Conservation (phyloP, 805 yeast genomes). For the Kazachstania psychrophila region DNA sequence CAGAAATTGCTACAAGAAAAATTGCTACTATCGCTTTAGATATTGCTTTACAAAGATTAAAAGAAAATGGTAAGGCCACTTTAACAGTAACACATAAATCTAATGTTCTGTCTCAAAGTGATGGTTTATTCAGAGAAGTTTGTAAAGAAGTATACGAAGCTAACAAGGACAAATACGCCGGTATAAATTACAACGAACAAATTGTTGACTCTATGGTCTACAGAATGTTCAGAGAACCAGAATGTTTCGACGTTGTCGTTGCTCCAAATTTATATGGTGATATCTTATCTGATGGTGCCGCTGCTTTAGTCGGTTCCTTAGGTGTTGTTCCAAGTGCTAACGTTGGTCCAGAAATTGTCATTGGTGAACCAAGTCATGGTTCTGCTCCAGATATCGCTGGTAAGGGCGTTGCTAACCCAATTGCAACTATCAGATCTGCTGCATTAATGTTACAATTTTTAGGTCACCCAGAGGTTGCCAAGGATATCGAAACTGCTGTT, state of each 20-base stretch:
- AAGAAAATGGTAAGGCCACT: constrained; percentile 52
- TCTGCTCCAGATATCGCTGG: constrained; percentile 99
- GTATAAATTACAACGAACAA: constrained; percentile 77
- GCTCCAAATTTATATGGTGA: constrained; percentile 99
- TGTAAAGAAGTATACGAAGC: constrained; percentile 38
- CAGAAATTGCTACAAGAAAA: constrained; percentile 75
- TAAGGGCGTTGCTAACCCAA: constrained; percentile 86
- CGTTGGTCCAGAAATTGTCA: constrained; percentile 91
- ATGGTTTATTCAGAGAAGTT: constrained; percentile 93
- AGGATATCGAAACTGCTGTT: constrained; percentile 86
- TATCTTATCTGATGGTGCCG: constrained; percentile 94
- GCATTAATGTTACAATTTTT: constrained; percentile 96
- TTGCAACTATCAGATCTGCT: constrained; percentile 95
- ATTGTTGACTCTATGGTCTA: constrained; percentile 99
- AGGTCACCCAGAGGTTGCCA: constrained; percentile 85
- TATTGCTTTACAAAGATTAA: constrained; percentile 84
- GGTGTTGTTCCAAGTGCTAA: constrained; percentile 98
- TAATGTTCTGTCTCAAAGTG: constrained; percentile 84
- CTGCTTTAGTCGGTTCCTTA: constrained; percentile 92
- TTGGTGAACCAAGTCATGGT: constrained; percentile 99
- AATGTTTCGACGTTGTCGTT: constrained; percentile 92
- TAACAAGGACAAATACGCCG: constrained; percentile 47
- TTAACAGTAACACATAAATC: constrained; percentile 93
- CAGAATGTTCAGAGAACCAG: constrained; percentile 97
- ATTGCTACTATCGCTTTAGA: constrained; percentile 89